Percentiles rank a stretch among this genome's conserved stretches.
These are phyloP conservation scores for Carpinus fangiana DNA, from an alignment of 306 rosid genomes.

Conservation along the genomic window DNA sequence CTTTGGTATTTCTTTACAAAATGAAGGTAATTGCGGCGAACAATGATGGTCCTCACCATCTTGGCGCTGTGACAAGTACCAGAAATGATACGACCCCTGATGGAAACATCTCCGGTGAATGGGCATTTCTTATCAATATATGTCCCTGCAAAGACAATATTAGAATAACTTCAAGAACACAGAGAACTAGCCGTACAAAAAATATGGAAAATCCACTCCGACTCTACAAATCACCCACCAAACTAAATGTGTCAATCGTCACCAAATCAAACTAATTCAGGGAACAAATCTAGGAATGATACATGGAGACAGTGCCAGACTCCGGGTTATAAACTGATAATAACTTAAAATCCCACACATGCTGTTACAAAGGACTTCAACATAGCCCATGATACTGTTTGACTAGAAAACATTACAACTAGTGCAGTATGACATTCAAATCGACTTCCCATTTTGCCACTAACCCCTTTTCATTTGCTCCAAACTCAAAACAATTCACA, in stretches of 20 bases:
- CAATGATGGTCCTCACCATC: slow-evolving; percentile 70
- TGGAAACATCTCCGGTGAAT: slow-evolving; percentile 61
- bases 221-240: not conserved
- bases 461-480: not conserved
- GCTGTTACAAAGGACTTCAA: not conserved
- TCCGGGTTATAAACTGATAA: not conserved
- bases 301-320: not conserved
- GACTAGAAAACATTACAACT: not conserved
- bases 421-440: not conserved
- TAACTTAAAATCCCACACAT: not conserved
- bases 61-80: slow-evolving; percentile 82
- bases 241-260: not conserved
- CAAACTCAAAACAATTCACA: not conserved
- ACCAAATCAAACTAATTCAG: not conserved
- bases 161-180: not conserved
- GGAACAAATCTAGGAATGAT: not conserved
- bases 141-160: slow-evolving; percentile 37
- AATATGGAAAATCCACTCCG: not conserved
- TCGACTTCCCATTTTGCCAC: not conserved
- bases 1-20: slow-evolving; percentile 70
- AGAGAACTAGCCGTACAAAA: not conserved
- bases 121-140: slow-evolving; percentile 77
- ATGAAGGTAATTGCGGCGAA: slow-evolving; percentile 66
- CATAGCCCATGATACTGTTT: not conserved
- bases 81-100: slow-evolving; percentile 69